A percentile compares a stretch with the other conserved stretches of the same genome.
Conservation (phyloP, 441 rosid species). For the Adansonia madagascariensis region DNA sequence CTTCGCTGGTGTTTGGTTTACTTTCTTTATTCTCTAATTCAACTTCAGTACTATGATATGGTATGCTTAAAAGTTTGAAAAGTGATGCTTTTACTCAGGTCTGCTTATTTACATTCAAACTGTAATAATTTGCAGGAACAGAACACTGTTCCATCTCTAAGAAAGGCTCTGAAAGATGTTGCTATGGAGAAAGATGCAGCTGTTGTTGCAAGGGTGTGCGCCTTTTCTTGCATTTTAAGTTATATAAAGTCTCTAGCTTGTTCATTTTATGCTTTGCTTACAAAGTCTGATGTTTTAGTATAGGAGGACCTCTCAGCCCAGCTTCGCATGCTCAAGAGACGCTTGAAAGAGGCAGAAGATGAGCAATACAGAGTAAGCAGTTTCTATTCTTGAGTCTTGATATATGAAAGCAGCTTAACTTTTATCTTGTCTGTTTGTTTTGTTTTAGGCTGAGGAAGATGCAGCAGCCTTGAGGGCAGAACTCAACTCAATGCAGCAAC, state of each 20-base stretch:
- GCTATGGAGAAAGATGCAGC: slow-evolving; percentile 99
- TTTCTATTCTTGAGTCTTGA: slow-evolving; percentile 34
- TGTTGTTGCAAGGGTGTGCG: slow-evolving; percentile 81
- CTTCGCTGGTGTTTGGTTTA: not conserved
- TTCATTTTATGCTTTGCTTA: slow-evolving; percentile 25
- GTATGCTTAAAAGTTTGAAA: not conserved
- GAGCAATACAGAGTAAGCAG: slow-evolving; percentile 75
- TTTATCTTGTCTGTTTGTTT: slow-evolving; percentile 24
- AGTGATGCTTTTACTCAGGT: not conserved
- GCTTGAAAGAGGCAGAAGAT: slow-evolving; percentile 91
- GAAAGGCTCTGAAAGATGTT: slow-evolving; percentile 90
- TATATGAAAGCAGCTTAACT: not conserved
- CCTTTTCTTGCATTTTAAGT: slow-evolving; percentile 16
- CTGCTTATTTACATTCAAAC: slow-evolving; percentile 17
- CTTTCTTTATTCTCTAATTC: slow-evolving; percentile 14
- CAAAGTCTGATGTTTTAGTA: slow-evolving; percentile 41
- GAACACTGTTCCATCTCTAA: slow-evolving; percentile 83
- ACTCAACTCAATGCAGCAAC: slow-evolving; percentile 71
- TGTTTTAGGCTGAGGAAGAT: slow-evolving; percentile 95
- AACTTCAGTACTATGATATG: not conserved
- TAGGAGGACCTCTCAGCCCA: slow-evolving; percentile 97
- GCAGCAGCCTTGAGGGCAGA: slow-evolving; percentile 81
- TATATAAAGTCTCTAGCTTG: not conserved
- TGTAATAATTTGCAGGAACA: slow-evolving; percentile 62
- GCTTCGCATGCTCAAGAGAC: slow-evolving; percentile 84